phyloP scores from a whole-genome alignment of 805 yeast genomes.

The Starmerella scarabaei region DNA sequence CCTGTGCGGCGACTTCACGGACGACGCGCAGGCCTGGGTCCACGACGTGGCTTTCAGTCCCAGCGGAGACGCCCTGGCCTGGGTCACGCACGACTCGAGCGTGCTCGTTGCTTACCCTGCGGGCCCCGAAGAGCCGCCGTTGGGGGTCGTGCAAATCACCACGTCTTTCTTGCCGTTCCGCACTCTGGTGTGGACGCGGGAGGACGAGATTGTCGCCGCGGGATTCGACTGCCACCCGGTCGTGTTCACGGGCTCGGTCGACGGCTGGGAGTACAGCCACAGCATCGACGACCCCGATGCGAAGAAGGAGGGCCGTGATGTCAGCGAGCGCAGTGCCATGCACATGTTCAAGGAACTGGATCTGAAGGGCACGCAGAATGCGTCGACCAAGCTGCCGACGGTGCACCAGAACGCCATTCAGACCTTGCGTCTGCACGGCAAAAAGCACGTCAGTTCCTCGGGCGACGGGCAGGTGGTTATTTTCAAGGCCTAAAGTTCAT shows the following conservation, averaged over 20 bases:
- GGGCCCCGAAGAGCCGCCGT: conserved; percentile 53
- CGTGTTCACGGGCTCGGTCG: conserved; percentile 57
- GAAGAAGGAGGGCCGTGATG: conserved; percentile 34
- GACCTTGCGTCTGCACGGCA: conserved; percentile 36
- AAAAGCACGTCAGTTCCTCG: conserved; percentile 50
- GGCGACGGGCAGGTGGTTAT: conserved; percentile 92
- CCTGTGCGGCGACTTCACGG: conserved; percentile 64
- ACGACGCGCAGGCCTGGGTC: conserved; percentile 73
- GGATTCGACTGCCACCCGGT: conserved; percentile 91
- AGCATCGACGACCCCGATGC: conserved; percentile 47
- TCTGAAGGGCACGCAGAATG: conserved; percentile 65
- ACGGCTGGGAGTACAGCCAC: conserved; percentile 46
- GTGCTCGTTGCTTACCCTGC: conserved; percentile 66
- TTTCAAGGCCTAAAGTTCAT: conserved; percentile 42
- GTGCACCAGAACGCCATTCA: conserved; percentile 84
- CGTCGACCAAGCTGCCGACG: conserved; percentile 43
- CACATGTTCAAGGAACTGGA: conserved; percentile 94
- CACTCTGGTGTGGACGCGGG: conserved; percentile 55
- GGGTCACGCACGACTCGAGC: conserved; percentile 78
- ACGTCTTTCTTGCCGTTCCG: conserved; percentile 71
- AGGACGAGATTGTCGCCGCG: conserved; percentile 62
- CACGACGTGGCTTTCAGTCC: conserved; percentile 84
- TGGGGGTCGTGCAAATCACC: conserved; percentile 42
- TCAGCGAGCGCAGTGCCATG: conserved; percentile 40
- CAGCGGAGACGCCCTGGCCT: conserved; percentile 62